These are phyloP conservation scores for Dalechampia spathulata DNA, from an alignment of 441 rosid species.

Conservation along the genomic window DNA sequence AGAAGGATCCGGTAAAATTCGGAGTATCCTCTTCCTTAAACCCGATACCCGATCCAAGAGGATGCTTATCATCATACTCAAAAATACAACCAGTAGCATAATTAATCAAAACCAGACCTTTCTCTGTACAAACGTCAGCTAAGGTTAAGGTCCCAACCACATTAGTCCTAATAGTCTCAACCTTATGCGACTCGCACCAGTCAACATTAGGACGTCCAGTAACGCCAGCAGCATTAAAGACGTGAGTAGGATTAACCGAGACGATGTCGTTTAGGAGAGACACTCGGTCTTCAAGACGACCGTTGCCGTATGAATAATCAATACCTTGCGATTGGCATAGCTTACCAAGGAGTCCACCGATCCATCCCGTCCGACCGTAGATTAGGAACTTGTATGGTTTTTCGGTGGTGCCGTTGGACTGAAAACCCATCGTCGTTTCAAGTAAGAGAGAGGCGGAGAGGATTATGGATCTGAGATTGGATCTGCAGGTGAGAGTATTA, in stretches of 20 bases:
- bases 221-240: constrained; percentile 91
- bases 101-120: constrained; percentile 55
- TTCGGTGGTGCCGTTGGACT: constrained; percentile 37
- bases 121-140: constrained; percentile 71
- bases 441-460: not conserved
- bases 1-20: constrained; percentile 78
- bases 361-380: constrained; percentile 92
- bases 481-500: not conserved
- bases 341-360: constrained; percentile 82
- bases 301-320: constrained; percentile 57
- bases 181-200: constrained; percentile 92
- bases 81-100: constrained; percentile 90
- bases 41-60: constrained; percentile 70
- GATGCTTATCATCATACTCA: constrained; percentile 67
- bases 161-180: constrained; percentile 77
- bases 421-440: constrained; percentile 46
- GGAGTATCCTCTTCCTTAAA: constrained; percentile 89
- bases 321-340: constrained; percentile 62
- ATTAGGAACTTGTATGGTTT: constrained; percentile 61
- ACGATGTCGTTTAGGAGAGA: constrained; percentile 60
- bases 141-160: constrained; percentile 80
- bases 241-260: constrained; percentile 61
- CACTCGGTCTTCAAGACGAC: constrained; percentile 75
- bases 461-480: too few relatives aligned
- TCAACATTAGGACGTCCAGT: constrained; percentile 93